Percentiles rank a stretch among this genome's conserved stretches.
Evolutionary conservation across 805 yeast genomes (phyloP).

Genomic region (Metschnikowia henanensis): DNA sequence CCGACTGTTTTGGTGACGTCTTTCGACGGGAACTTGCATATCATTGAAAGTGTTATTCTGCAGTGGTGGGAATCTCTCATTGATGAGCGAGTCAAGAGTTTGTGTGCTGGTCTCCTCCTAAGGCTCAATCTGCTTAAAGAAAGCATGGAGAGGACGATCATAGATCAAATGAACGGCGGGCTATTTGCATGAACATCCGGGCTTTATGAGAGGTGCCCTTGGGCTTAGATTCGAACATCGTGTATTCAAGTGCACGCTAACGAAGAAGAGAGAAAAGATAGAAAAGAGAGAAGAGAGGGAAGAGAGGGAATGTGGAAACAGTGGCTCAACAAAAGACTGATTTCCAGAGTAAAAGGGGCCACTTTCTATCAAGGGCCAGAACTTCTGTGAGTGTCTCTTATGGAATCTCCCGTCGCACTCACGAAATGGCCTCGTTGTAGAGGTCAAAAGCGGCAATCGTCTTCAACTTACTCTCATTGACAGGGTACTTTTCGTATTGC

Average conservation of each 20-base stretch:
- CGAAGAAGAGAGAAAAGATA: no score
- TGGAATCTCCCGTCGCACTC: no score
- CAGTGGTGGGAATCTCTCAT: conserved; percentile 36
- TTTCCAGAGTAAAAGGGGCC: no score
- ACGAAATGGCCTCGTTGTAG: no score
- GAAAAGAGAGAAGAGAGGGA: no score
- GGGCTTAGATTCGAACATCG: no score
- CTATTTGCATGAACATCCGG: conserved; percentile 4
- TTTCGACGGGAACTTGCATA: conserved; percentile 18
- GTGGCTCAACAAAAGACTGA: no score
- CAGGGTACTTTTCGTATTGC: neutral
- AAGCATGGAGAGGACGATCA: conserved; percentile 28
- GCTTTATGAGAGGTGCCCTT: no score
- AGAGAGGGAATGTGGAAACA: no score
- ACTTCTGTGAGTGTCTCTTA: no score
- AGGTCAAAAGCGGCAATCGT: neutral
- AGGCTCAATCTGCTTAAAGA: conserved; percentile 23
- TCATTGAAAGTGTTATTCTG: conserved; percentile 29
- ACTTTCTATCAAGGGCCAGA: no score
- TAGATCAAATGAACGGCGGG: conserved; percentile 29
- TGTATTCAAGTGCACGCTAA: no score
- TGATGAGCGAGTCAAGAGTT: conserved; percentile 36
- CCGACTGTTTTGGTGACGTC: conserved; percentile 24
- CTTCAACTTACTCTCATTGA: conserved; percentile 2
- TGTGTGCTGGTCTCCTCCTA: conserved; percentile 42